Evolutionary conservation across 306 rosid species (phyloP).

Genomic region (Quercus rubra): DNA sequence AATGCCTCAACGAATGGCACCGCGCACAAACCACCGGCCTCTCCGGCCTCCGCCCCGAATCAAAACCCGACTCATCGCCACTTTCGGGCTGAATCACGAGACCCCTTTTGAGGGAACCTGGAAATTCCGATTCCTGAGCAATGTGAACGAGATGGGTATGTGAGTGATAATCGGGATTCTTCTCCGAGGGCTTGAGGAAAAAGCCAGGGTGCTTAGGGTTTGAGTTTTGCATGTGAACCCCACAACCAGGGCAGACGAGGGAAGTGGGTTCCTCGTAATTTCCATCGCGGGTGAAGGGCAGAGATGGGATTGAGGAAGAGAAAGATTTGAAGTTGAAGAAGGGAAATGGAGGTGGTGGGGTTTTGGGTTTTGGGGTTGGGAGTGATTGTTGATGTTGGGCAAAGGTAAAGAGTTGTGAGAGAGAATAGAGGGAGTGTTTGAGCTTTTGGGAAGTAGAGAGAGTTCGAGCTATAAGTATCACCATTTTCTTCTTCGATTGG

Average conservation of each 20-base stretch:
- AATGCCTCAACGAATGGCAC: constrained; percentile 87
- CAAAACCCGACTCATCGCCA: constrained; percentile 1
- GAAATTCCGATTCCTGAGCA: constrained; percentile 61
- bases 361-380: background rate
- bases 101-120: constrained; percentile 68
- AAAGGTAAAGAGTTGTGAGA: too few relatives aligned
- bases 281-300: constrained; percentile 69
- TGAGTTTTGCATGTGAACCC: constrained; percentile 74
- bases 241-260: constrained; percentile 84
- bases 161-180: constrained; percentile 51
- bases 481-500: too few relatives aligned
- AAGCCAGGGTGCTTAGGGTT: constrained; percentile 80
- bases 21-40: constrained; percentile 83
- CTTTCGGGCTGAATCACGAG: constrained; percentile 46
- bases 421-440: too few relatives aligned
- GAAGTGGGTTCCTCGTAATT: constrained; percentile 62
- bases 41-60: constrained; percentile 8
- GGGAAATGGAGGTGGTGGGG: background rate
- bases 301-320: constrained; percentile 12
- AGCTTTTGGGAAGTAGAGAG: too few relatives aligned
- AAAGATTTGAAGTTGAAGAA: constrained; percentile 19
- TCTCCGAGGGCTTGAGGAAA: constrained; percentile 67
- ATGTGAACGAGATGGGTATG: constrained; percentile 50
- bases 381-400: constrained; percentile 7
- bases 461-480: too few relatives aligned